phyloP scores from a whole-genome alignment of 2,329 filamentous ascomycete species.

The Gremmenia infestans region DNA sequence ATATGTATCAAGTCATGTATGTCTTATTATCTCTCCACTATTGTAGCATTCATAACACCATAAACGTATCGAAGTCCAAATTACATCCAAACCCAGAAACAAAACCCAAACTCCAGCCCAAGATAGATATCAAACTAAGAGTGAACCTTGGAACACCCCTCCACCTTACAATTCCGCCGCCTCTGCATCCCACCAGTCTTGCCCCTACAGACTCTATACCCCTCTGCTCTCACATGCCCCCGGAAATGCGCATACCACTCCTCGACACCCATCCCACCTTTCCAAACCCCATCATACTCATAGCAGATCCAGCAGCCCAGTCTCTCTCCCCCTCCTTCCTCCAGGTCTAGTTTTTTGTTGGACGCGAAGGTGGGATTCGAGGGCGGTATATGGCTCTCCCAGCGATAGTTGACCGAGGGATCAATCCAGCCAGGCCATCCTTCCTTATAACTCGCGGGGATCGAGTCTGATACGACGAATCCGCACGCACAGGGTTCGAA shows the following conservation, averaged over 20 bases:
- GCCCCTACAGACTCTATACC: conserved; percentile 22
- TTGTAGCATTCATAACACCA: too few species aligned
- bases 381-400: conserved; percentile 22
- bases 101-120: too few species aligned
- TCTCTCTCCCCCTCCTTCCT: conserved; percentile 9
- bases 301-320: conserved; percentile 26
- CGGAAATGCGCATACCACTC: conserved; percentile 24
- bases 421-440: conserved; percentile 24
- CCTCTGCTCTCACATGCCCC: conserved; percentile 21
- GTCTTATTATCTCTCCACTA: too few species aligned
- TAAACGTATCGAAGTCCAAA: too few species aligned
- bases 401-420: conserved; percentile 24
- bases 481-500: conserved; percentile 20
- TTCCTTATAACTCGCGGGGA: conserved; percentile 17
- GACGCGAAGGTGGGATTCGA: background rate
- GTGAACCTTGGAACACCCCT: conserved; percentile 23
- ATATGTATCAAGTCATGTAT: too few species aligned
- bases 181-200: conserved; percentile 26
- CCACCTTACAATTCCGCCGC: conserved; percentile 22
- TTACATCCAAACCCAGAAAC: too few species aligned
- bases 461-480: conserved; percentile 13
- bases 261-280: conserved; percentile 14
- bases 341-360: background rate
- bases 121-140: conserved; percentile 7
- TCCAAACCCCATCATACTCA: conserved; percentile 22